These are phyloP conservation scores for Candida corydali DNA, from an alignment of 805 yeast genomes.

Conservation along the genomic window DNA sequence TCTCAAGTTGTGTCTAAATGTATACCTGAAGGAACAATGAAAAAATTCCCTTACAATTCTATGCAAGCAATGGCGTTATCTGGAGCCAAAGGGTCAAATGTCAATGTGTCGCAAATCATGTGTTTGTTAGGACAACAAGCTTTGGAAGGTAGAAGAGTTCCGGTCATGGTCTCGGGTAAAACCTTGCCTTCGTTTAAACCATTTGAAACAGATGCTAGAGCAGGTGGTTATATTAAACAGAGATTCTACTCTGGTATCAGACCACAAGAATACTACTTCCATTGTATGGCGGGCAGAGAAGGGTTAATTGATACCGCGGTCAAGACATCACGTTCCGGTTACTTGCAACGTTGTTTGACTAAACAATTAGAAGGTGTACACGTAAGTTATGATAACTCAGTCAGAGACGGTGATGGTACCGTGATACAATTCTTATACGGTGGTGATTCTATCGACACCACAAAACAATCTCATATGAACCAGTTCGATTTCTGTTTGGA, in stretches of 20 bases:
- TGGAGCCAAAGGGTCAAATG: conserved; percentile 99
- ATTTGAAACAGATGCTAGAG: conserved; percentile 93
- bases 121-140: conserved; percentile 99
- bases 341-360: conserved; percentile 95
- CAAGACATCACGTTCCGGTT: conserved; percentile 96
- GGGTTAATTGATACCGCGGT: conserved; percentile 99
- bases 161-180: conserved; percentile 98
- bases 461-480: conserved; percentile 89
- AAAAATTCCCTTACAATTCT: conserved; percentile 89
- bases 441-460: conserved; percentile 93
- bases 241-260: conserved; percentile 96
- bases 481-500: conserved; percentile 91
- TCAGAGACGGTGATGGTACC: conserved; percentile 93
- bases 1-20: conserved; percentile 92
- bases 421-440: conserved; percentile 94
- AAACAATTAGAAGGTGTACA: conserved; percentile 98
- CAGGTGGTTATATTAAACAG: conserved; percentile 97
- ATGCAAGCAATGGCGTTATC: conserved; percentile 99
- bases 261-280: conserved; percentile 99
- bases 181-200: conserved; percentile 95
- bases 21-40: conserved; percentile 96
- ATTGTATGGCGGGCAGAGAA: conserved; percentile 99
- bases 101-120: conserved; percentile 98
- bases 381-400: conserved; percentile 88
- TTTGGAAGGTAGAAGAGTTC: conserved; percentile 98